These are phyloP conservation scores for Hanseniaspora pseudoguilliermondii DNA, from an alignment of 805 yeast species.

Conservation along the genomic window DNA sequence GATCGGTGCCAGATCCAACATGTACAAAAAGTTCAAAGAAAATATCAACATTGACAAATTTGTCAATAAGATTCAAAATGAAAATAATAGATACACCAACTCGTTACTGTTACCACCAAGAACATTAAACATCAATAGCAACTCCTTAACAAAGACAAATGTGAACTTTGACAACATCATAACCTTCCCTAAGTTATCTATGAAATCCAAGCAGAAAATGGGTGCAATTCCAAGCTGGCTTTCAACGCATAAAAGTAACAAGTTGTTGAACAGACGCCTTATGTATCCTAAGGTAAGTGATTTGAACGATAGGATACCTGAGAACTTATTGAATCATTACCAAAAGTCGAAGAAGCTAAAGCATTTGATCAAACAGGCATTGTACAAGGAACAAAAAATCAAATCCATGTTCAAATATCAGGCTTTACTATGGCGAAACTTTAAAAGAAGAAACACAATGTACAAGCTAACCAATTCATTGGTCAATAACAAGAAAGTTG, in stretches of 20 bases:
- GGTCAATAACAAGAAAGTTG: background rate
- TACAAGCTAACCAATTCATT: slow-evolving; percentile 5
- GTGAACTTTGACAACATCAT: background rate
- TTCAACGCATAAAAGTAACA: background rate
- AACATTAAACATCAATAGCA: slow-evolving; percentile 8
- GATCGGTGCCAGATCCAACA: background rate
- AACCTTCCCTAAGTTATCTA: background rate
- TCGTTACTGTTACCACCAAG: slow-evolving; percentile 10
- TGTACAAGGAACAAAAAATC: slow-evolving; percentile 7
- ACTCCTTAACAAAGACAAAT: background rate
- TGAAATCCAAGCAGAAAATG: background rate
- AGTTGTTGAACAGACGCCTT: slow-evolving; percentile 7
- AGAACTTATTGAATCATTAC: background rate
- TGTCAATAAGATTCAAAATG: background rate
- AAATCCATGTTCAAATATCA: slow-evolving; percentile 12
- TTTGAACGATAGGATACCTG: background rate
- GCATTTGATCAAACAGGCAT: slow-evolving; percentile 2
- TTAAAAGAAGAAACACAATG: slow-evolving; percentile 4
- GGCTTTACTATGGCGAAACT: slow-evolving; percentile 6
- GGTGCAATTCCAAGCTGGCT: slow-evolving; percentile 7
- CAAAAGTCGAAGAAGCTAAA: slow-evolving; percentile 4
- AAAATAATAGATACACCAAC: slow-evolving; percentile 1
- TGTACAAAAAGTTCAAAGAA: slow-evolving; percentile 8
- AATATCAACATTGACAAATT: background rate
- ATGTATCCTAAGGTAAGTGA: slow-evolving; percentile 5